phyloP scores from a whole-genome alignment of 148 eudicot species.

The Rhododendron simsii region DNA sequence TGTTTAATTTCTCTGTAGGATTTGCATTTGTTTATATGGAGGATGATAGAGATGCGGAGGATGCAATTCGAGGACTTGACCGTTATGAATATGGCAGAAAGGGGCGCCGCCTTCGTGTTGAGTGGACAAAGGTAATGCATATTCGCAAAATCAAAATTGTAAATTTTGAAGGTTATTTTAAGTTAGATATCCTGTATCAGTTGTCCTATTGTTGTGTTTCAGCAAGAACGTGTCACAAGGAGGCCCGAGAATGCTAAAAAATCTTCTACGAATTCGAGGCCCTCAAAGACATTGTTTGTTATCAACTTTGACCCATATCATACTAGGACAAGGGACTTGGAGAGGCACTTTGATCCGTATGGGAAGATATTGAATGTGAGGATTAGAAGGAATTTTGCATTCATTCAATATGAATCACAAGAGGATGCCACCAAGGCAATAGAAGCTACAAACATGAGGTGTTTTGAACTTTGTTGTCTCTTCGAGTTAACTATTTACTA shows the following conservation, averaged over 20 bases:
- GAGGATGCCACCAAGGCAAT: slow-evolving; percentile 82
- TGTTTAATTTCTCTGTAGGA: slow-evolving; percentile 29
- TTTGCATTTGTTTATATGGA: slow-evolving; percentile 89
- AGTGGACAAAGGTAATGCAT: slow-evolving; percentile 81
- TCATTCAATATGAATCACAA: slow-evolving; percentile 65
- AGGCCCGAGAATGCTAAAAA: slow-evolving; percentile 54
- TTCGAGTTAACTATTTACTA: not conserved
- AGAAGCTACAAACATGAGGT: slow-evolving; percentile 83
- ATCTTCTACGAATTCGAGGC: slow-evolving; percentile 55
- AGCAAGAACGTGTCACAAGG: slow-evolving; percentile 78
- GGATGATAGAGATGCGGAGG: slow-evolving; percentile 88
- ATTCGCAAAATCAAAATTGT: not conserved
- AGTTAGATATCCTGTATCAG: not conserved
- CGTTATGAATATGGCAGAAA: slow-evolving; percentile 78
- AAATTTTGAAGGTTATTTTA: not conserved
- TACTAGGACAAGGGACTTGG: slow-evolving; percentile 72
- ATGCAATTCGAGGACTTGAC: slow-evolving; percentile 83
- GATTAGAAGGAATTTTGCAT: slow-evolving; percentile 77
- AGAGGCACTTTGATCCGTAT: slow-evolving; percentile 75
- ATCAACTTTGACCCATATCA: slow-evolving; percentile 66
- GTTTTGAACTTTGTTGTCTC: not conserved
- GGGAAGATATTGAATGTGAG: slow-evolving; percentile 69
- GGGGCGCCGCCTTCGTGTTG: slow-evolving; percentile 90
- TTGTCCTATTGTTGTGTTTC: slow-evolving; percentile 10
- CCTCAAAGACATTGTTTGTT: slow-evolving; percentile 75